Evolutionary conservation across 495 filamentous ascomycete species (phyloP), one percentile per base, ranked within the genome.

Genomic region (Xanthoparmelia taractica): DNA sequence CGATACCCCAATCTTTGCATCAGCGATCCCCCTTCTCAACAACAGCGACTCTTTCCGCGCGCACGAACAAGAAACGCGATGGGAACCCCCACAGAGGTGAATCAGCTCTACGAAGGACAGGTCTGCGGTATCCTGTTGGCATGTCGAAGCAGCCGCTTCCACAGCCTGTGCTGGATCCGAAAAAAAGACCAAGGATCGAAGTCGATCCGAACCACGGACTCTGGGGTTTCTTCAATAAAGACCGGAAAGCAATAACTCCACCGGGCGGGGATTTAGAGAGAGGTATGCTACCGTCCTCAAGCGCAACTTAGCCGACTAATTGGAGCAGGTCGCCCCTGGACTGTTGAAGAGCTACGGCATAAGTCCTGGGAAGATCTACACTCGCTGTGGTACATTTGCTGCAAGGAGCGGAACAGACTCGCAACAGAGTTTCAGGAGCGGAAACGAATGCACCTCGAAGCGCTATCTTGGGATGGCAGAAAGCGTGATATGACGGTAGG

Each of bases 311-410:
- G 38, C 48, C 50, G 25, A 58, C 13, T 54, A 63, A 66, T 65
- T 29, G 59, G 41, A 59, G 59, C 66, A 88, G 87, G 94, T 37
- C 86, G 94, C 55, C 73, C 81, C 34, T 99, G 95, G 95, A 82
- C 79, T 36, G 85, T 87, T n/a, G 85, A 89, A 76, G 95, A 99
- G 75, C 81, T 99, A 59, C 83, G 92, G 43, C 75, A 81, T 56
- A 96, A 96, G 76, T 87, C 85, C 61, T 99, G 91, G 91, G 91
- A 97, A 50, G 93, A 97, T 73, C 77, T 99, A 56, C 92, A 97
- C 71, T 75, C 75, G 59, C 80, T 99, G 63, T 99, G 94, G 94
- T 97, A 91, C 89, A 85, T 91, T 37, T 99, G 95, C 73, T 79
- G 85, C 65, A 95, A 91, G 78, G 95, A 99, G 75, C 82, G 88